Percentiles rank a stretch among this genome's conserved stretches.
Conservation (phyloP, 1,139 yeast species). For the Saccharomyces pastorianus region DNA sequence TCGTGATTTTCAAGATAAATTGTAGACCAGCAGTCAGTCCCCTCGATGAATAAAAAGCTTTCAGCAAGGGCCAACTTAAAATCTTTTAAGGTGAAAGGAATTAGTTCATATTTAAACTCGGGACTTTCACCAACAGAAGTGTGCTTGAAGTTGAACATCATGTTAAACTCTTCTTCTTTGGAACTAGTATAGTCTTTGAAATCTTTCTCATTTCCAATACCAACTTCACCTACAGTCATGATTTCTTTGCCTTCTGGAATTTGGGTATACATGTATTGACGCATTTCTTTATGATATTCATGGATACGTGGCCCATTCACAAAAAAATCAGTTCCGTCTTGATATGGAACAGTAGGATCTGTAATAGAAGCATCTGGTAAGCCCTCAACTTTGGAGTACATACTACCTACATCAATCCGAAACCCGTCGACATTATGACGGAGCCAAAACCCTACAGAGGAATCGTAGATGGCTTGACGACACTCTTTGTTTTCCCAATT, state of each 20-base stretch:
- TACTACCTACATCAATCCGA: background rate
- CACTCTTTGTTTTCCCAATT: background rate
- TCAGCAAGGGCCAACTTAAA: background rate
- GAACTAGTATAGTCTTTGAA: background rate
- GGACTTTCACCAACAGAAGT: background rate
- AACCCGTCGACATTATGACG: background rate
- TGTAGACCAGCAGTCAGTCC: background rate
- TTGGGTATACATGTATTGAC: background rate
- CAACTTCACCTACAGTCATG: background rate
- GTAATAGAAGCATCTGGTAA: background rate
- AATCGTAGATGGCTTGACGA: background rate
- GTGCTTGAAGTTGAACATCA: background rate
- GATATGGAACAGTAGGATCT: background rate
- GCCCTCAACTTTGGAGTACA: background rate
- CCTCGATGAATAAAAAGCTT: background rate
- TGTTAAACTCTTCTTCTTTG: background rate
- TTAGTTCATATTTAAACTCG: background rate
- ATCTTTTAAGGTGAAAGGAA: background rate
- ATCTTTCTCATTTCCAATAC: background rate
- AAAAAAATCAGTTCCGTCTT: background rate
- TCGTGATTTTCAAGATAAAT: background rate
- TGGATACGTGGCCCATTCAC: background rate
- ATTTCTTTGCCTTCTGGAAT: background rate
- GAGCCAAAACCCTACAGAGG: background rate
- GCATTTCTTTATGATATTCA: background rate